Evolutionary conservation across 805 yeast species (phyloP), one percentile per base, ranked within the genome.

Genomic region (Metschnikowia corniflorae): DNA sequence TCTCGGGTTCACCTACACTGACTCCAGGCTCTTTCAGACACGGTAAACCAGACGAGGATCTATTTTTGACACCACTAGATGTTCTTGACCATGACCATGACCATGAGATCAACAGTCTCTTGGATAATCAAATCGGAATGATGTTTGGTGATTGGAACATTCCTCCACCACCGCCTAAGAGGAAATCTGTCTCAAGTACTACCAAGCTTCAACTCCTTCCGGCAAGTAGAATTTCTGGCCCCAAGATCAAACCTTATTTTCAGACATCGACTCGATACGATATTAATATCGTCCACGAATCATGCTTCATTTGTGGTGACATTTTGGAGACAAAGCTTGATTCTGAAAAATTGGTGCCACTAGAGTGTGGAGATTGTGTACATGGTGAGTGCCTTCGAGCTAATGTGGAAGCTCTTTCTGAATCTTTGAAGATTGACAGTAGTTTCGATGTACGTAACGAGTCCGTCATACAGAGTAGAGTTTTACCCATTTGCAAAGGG

Each of bases 361-460:
- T 80, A 21, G 55, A 54, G 26, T 80, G 87, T 57, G 73, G 70
- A 1, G 84, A 80, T 51, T 55, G 61, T 29, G 62, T 70, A 26
- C 87, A 80, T 51, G 80, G 76, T 34, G 76, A 77, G 37, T 80
- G 87, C 51, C 61, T 78, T 12, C 40, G 58, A 3, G 28, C 43
- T 10, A 36, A 33, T 14, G 42, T 41, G 25, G 40, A 39, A 12
- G 31, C 35, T n/a, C 34, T 39, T 6, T 37, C 44, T 5, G 49
- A 47, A 14, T 22, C 25, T 26, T 35, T 43, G 10, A 29, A 35
- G 2, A 16, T 23, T 19, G 16, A 25, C 16, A 35, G 33, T 2
- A 12, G 19, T 4, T 26, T 38, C 16, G 26, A 35, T 4, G 24
- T 17, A 15, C 16, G 14, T 7, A 28, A 18, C 19, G 29, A 25